Conservation (phyloP, 2,329 filamentous ascomycete genomes). For the Fusarium cicatricum region DNA sequence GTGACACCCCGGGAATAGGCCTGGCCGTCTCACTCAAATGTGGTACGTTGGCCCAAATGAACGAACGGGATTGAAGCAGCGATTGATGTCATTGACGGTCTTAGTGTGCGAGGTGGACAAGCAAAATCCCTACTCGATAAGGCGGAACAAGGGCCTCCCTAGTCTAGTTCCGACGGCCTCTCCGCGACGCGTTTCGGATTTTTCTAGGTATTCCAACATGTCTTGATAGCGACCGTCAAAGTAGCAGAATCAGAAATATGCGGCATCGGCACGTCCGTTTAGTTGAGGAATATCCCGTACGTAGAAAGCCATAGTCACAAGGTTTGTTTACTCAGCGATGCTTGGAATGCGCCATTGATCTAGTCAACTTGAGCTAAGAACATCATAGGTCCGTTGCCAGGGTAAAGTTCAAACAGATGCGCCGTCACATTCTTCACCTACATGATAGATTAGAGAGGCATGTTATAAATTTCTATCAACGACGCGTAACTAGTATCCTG, state of each 20-base stretch:
- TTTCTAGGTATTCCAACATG: not conserved
- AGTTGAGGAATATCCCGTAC: slow-evolving; percentile 2
- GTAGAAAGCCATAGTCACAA: not conserved
- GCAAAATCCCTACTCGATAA: slow-evolving; percentile 7
- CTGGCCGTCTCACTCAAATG: slow-evolving; percentile 18
- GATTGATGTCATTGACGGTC: slow-evolving; percentile 27
- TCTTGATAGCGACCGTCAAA: not conserved
- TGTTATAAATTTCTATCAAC: no score
- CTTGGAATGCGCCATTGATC: not conserved
- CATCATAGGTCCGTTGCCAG: not conserved
- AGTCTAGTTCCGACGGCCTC: not conserved
- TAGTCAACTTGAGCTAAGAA: not conserved
- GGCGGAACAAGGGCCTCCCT: not conserved
- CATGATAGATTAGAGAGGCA: no score
- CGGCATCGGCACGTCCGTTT: not conserved
- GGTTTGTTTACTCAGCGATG: not conserved
- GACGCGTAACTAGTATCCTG: not conserved
- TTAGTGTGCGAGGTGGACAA: no score
- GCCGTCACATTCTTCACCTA: not conserved
- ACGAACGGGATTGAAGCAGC: slow-evolving; percentile 9
- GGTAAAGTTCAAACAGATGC: not conserved
- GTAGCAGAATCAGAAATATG: no score
- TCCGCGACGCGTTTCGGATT: not conserved
- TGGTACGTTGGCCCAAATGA: slow-evolving; percentile 23
- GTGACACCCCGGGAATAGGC: slow-evolving; percentile 27